Evolutionary conservation across 2,329 filamentous ascomycete species (phyloP).

Genomic region (Aureobasidium melanogenum): DNA sequence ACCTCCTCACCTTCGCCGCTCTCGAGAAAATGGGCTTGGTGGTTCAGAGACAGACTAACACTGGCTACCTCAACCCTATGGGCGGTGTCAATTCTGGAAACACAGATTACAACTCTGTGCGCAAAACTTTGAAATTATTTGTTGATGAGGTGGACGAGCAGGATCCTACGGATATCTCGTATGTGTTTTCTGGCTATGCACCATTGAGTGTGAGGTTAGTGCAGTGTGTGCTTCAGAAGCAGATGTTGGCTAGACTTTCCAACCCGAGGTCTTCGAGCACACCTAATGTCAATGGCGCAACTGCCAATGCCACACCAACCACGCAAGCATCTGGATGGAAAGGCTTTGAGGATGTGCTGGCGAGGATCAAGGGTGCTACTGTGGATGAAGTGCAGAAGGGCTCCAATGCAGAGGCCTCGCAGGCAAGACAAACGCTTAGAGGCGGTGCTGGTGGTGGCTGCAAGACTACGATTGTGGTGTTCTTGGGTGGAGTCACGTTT

Average conservation of each 20-base stretch:
- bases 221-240: slow-evolving; percentile 87
- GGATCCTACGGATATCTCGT: slow-evolving; percentile 89
- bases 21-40: slow-evolving; percentile 87
- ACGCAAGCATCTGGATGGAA: slow-evolving; percentile 56
- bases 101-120: slow-evolving; percentile 76
- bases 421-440: slow-evolving; percentile 69
- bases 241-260: slow-evolving; percentile 57
- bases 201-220: slow-evolving; percentile 85
- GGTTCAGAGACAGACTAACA: slow-evolving; percentile 58
- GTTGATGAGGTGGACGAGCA: slow-evolving; percentile 95
- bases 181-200: slow-evolving; percentile 95
- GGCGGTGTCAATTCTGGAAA: slow-evolving; percentile 44
- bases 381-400: slow-evolving; percentile 90
- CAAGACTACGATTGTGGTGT: slow-evolving; percentile 92
- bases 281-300: slow-evolving; percentile 29
- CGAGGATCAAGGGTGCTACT: slow-evolving; percentile 76
- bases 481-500: slow-evolving; percentile 92
- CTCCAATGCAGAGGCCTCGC: slow-evolving; percentile 80
- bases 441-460: slow-evolving; percentile 54
- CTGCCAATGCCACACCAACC: slow-evolving; percentile 42
- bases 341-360: slow-evolving; percentile 85
- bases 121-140: slow-evolving; percentile 79
- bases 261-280: slow-evolving; percentile 27
- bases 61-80: slow-evolving; percentile 75
- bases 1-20: slow-evolving; percentile 78